Base-by-base conservation (phyloP, 495 filamentous ascomycete genomes). In the Chlorociboria aeruginascens region DNA sequence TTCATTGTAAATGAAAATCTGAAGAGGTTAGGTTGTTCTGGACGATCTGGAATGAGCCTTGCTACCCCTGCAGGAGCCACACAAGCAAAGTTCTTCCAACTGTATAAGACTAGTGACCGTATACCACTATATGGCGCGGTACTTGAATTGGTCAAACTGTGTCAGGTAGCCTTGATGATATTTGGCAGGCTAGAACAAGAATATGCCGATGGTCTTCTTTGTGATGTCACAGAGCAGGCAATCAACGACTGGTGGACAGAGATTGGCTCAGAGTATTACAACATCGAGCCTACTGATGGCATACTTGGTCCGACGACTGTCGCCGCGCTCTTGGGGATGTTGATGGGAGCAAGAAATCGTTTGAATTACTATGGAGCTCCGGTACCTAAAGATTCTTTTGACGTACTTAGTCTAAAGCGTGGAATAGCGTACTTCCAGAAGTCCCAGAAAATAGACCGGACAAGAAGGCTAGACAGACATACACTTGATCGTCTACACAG, bases 191-290 rank as follows among this genome's bases (percentile, higher is more conserved):
- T 96, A 25, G 79, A 83, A 2, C 77, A 81, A n/a, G 86, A 86
- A 51, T 97, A 94, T 59, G 87, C 86, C 25, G 92, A 98, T 61
- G 92, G 92, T 1, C 63, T 95, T 29, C 73, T 98, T 10, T 98
- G 92, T 57, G 92, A 98, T 66, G 68, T 89, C 12, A 98, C 92
- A 0, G 92, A 98, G 58, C 79, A 74, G 48, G 86, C 89, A 3
- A 80, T 98, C 57, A 82, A 79, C 53, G 85, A 95, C 63, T 98
- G 93, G 92, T 98, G 92, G 92, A 79, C 82, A 2, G 87, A 96
- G 54, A 82, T 96, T 37, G 92, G 93, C 3, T 83, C 82, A 0
- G 89, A 96, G 40, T 74, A 86, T 50, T 95, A 89, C 66, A 93
- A 86, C 47, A 71, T 86, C 16, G 93, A 97, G 63, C 93, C 92